Evolutionary conservation across 306 rosid species (phyloP).

Genomic region (Dalbergia cultrata): DNA sequence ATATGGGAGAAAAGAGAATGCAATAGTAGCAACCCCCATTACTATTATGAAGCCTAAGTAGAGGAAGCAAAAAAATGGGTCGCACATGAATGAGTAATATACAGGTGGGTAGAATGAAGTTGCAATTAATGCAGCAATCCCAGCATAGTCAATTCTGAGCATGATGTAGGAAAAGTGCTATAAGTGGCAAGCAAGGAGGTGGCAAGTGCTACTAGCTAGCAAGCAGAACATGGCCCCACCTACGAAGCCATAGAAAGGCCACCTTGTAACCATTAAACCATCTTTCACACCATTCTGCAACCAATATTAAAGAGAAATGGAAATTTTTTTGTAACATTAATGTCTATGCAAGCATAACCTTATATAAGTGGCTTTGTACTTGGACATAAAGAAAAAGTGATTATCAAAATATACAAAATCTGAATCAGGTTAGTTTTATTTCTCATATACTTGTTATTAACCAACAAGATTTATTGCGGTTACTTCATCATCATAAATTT

Average conservation of each 20-base stretch:
- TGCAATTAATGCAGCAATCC: constrained; percentile 66
- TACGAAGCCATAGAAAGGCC: constrained; percentile 70
- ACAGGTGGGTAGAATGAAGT: constrained; percentile 74
- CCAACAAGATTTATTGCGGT: background rate
- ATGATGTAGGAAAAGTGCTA: constrained; percentile 61
- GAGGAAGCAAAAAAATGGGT: constrained; percentile 61
- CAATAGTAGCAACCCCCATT: constrained; percentile 54
- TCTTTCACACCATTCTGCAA: constrained; percentile 56
- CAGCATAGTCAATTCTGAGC: constrained; percentile 69
- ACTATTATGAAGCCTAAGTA: constrained; percentile 66
- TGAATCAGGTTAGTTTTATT: constrained; percentile 1
- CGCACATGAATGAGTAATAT: constrained; percentile 76
- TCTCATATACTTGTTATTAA: background rate
- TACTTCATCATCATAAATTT: background rate
- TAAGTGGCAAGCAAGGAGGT: constrained; percentile 71
- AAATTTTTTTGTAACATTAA: background rate
- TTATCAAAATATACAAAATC: background rate
- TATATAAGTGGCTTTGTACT: background rate
- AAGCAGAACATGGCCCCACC: constrained; percentile 77
- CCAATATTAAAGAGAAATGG: too few species aligned
- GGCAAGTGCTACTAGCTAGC: constrained; percentile 73
- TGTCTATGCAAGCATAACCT: too few species aligned
- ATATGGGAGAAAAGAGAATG: constrained; percentile 59
- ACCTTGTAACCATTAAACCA: constrained; percentile 53
- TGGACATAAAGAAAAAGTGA: too few species aligned